A percentile compares a stretch with the other conserved stretches of the same genome.
phyloP scores from a whole-genome alignment of 345 rosid genomes.

The Arabidopsis arenosa region DNA sequence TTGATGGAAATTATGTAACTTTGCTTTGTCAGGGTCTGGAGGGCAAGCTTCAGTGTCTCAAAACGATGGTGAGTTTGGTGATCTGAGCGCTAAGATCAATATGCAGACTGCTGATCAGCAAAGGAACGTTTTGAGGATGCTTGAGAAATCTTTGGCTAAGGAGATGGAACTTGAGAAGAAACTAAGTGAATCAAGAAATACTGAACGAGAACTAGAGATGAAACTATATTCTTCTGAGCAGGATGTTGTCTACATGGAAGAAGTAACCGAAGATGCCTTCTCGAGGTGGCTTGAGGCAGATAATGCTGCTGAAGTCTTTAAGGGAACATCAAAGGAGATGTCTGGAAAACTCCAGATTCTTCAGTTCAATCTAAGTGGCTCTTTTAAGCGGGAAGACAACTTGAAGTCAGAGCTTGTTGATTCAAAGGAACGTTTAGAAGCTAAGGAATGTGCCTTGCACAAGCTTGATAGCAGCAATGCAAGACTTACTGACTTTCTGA shows the following conservation, averaged over 20 bases:
- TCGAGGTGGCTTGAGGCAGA: constrained; percentile 73
- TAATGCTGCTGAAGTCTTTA: constrained; percentile 69
- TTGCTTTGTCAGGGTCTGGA: constrained; percentile 54
- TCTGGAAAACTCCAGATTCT: constrained; percentile 64
- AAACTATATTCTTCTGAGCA: constrained; percentile 62
- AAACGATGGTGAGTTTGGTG: constrained; percentile 53
- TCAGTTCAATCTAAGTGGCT: constrained; percentile 71
- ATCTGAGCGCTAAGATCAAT: constrained; percentile 54
- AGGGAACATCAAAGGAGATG: constrained; percentile 74
- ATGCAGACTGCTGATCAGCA: constrained; percentile 90
- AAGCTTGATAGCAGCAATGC: constrained; percentile 58
- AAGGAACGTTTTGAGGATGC: constrained; percentile 79
- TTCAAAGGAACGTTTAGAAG: constrained; percentile 55
- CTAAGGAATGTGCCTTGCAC: constrained; percentile 57
- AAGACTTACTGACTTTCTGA: constrained; percentile 51
- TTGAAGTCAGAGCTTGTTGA: constrained; percentile 59
- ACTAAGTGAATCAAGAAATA: constrained; percentile 66
- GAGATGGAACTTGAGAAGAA: constrained; percentile 93
- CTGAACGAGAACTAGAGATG: constrained; percentile 60
- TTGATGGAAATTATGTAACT: constrained; percentile 13
- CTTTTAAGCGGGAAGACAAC: constrained; percentile 59
- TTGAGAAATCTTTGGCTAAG: constrained; percentile 92
- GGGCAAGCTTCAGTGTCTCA: constrained; percentile 40
- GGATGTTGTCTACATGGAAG: constrained; percentile 65
- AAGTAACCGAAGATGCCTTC: constrained; percentile 61